phyloP scores from a whole-genome alignment of 2,329 filamentous ascomycete genomes.

The Exophiala alcalophila region DNA sequence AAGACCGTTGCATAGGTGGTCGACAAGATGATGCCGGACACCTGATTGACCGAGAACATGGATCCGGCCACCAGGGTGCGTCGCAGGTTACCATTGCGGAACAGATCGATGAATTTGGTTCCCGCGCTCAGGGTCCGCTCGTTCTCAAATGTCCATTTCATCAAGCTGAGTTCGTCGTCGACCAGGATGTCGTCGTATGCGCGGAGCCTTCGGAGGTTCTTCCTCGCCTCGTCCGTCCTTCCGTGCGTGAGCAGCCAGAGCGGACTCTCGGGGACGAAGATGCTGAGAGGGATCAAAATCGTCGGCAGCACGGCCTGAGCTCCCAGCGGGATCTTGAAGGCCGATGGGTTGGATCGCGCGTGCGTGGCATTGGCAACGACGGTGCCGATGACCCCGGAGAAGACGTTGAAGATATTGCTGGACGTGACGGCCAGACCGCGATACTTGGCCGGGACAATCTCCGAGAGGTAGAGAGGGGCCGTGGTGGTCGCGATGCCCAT shows the following conservation, averaged over 20 bases:
- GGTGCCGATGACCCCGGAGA: slow-evolving; percentile 73
- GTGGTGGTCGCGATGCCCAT: too few species aligned
- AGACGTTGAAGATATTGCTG: slow-evolving; percentile 84
- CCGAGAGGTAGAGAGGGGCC: slow-evolving; percentile 13
- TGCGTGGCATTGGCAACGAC: slow-evolving; percentile 62
- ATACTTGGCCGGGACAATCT: slow-evolving; percentile 20
- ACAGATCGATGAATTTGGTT: slow-evolving; percentile 42
- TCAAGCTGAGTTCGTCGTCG: slow-evolving; percentile 33
- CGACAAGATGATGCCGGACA: slow-evolving; percentile 39
- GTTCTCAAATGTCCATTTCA: slow-evolving; percentile 33
- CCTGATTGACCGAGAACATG: slow-evolving; percentile 38
- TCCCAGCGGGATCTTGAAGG: slow-evolving; percentile 88
- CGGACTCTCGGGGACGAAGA: slow-evolving; percentile 68
- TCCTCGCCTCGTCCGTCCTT: slow-evolving; percentile 35
- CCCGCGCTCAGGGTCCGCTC: slow-evolving; percentile 36
- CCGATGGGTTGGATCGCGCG: slow-evolving; percentile 54
- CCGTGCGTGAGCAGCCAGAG: slow-evolving; percentile 45
- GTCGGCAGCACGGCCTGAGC: slow-evolving; percentile 77
- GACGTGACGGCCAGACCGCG: slow-evolving; percentile 48
- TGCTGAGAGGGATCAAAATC: slow-evolving; percentile 65
- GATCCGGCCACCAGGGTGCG: slow-evolving; percentile 42
- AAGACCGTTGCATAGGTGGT: slow-evolving; percentile 45
- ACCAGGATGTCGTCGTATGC: slow-evolving; percentile 5
- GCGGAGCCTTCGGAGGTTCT: slow-evolving; percentile 31
- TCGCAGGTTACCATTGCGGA: slow-evolving; percentile 39